phyloP scores from a whole-genome alignment of 768 basidiomycete species.

The Lanmaoa rubissima region DNA sequence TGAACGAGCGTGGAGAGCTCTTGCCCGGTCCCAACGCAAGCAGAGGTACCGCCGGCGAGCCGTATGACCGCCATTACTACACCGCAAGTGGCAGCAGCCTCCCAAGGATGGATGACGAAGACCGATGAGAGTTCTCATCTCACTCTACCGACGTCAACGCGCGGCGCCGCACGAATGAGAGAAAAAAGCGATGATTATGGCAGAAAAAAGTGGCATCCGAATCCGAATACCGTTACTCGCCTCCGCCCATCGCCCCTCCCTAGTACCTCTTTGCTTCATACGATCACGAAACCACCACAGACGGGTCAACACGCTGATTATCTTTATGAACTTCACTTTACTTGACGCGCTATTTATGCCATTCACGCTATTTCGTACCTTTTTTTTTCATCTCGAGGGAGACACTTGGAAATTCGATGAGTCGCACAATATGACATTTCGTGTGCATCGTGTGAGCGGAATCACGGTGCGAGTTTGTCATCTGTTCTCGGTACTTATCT shows the following conservation, averaged over 20 bases:
- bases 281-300: conserved; percentile 2
- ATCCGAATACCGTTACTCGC: neutral
- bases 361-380: conserved; percentile 9
- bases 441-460: conserved; percentile 3
- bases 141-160: neutral
- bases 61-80: conserved; percentile 14
- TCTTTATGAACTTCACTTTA: conserved; percentile 24
- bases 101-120: conserved; percentile 6
- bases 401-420: neutral
- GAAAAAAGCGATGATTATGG: neutral
- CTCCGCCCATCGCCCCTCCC: neutral
- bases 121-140: neutral
- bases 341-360: conserved; percentile 25
- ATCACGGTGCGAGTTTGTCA: conserved; percentile 1
- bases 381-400: neutral
- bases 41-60: conserved; percentile 5
- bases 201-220: neutral
- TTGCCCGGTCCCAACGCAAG: neutral
- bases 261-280: neutral
- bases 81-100: conserved; percentile 18
- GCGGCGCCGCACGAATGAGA: neutral
- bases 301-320: conserved; percentile 15
- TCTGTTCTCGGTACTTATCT: neutral
- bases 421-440: neutral
- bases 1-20: conserved; percentile 31